Evolutionary conservation across 192 early-diverging fungal genomes (phyloP).

Genomic region (Backusella sp.): DNA sequence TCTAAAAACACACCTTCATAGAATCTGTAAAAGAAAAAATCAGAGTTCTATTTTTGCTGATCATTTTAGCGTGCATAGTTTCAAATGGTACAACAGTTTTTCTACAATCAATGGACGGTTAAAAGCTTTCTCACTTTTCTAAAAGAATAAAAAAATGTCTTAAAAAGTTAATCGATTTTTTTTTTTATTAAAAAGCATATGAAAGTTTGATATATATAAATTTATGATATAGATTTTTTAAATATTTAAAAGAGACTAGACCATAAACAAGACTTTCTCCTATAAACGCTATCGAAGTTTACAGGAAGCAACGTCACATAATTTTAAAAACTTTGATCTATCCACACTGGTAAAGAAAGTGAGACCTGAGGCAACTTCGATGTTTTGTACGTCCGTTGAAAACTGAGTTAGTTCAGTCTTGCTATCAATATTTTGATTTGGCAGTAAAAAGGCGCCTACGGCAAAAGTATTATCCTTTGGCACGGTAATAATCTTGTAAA

Average conservation of each 20-base stretch:
- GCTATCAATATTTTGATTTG: slow-evolving; percentile 69
- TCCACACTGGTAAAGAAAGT: slow-evolving; percentile 48
- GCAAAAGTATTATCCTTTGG: slow-evolving; percentile 40
- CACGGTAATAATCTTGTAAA: slow-evolving; percentile 44
- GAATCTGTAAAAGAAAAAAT: no score
- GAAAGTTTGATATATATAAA: no score
- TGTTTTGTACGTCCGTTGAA: slow-evolving; percentile 62
- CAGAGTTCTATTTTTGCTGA: not conserved
- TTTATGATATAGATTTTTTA: no score
- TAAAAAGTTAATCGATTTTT: no score
- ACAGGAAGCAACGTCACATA: slow-evolving; percentile 12
- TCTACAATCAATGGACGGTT: no score
- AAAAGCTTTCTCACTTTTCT: no score
- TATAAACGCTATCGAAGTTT: not conserved
- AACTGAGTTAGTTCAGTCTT: slow-evolving; percentile 61
- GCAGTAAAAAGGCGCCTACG: slow-evolving; percentile 75
- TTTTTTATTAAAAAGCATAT: not conserved
- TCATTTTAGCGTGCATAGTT: not conserved
- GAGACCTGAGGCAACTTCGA: slow-evolving; percentile 66
- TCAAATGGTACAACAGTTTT: no score
- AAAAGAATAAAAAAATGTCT: no score
- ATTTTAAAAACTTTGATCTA: not conserved
- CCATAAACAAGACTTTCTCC: not conserved
- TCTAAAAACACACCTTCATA: no score
- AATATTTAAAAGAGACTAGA: not conserved